A percentile compares a stretch with the other conserved stretches of the same genome.
Evolutionary conservation across 1,284 basidiomycete species (phyloP).

Genomic region (Ustilago trichophora): DNA sequence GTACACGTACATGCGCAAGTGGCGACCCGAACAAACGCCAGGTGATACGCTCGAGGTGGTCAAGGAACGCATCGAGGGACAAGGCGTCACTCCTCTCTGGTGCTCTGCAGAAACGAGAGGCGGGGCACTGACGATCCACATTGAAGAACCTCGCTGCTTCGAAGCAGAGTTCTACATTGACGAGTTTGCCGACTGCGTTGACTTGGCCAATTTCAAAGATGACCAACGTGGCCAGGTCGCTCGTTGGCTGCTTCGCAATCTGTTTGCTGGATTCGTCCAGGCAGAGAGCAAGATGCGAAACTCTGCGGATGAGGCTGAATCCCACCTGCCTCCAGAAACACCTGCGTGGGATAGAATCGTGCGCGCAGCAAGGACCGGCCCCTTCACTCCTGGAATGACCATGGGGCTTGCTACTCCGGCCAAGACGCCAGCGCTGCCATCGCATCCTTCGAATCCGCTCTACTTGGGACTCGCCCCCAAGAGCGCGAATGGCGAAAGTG

Average conservation of each 20-base stretch:
- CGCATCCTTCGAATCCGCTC: constrained; percentile 20
- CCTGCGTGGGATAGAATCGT: constrained; percentile 41
- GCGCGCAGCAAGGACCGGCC: constrained; percentile 19
- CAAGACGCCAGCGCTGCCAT: constrained; percentile 48
- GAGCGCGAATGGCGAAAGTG: constrained; percentile 5
- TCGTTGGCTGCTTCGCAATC: constrained; percentile 63
- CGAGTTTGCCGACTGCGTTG: constrained; percentile 71
- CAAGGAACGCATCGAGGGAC: constrained; percentile 86
- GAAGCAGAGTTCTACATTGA: constrained; percentile 95
- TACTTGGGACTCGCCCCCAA: constrained; percentile 24
- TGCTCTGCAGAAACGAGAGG: constrained; percentile 87
- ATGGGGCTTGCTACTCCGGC: constrained; percentile 52
- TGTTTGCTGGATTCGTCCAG: constrained; percentile 60
- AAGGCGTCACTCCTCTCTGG: constrained; percentile 86
- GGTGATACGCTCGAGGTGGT: constrained; percentile 85
- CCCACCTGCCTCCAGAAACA: constrained; percentile 19
- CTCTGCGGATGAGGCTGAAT: not conserved
- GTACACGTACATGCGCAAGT: constrained; percentile 24
- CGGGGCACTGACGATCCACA: constrained; percentile 85
- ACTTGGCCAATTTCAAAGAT: constrained; percentile 71
- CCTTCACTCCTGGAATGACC: constrained; percentile 65
- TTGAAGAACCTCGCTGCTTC: constrained; percentile 83
- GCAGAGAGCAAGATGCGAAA: constrained; percentile 57
- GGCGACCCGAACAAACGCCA: constrained; percentile 52
- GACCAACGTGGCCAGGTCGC: constrained; percentile 71